Percentiles rank a stretch among this genome's conserved stretches.
Conservation (phyloP, 352 stramenopile genomes). For the Pythium aquatile region DNA sequence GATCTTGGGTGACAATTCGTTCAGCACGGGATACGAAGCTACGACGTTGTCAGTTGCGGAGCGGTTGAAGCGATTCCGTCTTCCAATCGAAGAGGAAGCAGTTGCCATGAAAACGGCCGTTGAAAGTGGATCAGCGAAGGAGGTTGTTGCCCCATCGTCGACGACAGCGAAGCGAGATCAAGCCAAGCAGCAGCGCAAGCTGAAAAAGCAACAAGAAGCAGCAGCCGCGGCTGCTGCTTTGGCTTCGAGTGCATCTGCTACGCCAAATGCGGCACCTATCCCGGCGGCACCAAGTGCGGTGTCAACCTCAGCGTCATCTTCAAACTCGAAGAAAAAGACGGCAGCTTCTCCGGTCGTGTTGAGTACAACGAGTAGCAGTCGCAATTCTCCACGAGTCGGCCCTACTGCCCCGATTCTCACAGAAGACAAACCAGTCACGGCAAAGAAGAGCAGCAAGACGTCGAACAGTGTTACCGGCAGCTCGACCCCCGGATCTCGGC, state of each 20-base stretch:
- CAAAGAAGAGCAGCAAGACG: constrained; percentile 23
- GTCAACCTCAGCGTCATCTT: constrained; percentile 9
- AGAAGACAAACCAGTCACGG: constrained; percentile 17
- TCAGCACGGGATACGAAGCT: constrained; percentile 75
- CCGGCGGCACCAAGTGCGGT: constrained; percentile 9
- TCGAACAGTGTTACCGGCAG: constrained; percentile 6
- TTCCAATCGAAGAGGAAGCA: constrained; percentile 20
- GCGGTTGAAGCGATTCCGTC: constrained; percentile 53
- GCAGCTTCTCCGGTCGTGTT: constrained; percentile 9
- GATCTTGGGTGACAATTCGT: constrained; percentile 75
- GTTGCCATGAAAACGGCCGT: background rate
- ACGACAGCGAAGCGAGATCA: constrained; percentile 61
- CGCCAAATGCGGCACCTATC: background rate
- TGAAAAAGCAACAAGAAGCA: constrained; percentile 64
- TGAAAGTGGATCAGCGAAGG: constrained; percentile 1
- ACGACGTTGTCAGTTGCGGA: constrained; percentile 64
- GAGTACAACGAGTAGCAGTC: constrained; percentile 7
- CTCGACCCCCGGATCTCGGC: constrained; percentile 1
- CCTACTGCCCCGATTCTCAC: background rate
- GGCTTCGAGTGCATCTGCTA: constrained; percentile 6
- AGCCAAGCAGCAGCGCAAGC: constrained; percentile 65
- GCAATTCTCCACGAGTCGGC: constrained; percentile 22
- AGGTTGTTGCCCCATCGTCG: background rate
- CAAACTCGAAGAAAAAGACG: constrained; percentile 29
- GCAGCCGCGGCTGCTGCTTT: constrained; percentile 7